phyloP scores from a whole-genome alignment of 2,329 filamentous ascomycete species.

The Calonectria pauciramosa region DNA sequence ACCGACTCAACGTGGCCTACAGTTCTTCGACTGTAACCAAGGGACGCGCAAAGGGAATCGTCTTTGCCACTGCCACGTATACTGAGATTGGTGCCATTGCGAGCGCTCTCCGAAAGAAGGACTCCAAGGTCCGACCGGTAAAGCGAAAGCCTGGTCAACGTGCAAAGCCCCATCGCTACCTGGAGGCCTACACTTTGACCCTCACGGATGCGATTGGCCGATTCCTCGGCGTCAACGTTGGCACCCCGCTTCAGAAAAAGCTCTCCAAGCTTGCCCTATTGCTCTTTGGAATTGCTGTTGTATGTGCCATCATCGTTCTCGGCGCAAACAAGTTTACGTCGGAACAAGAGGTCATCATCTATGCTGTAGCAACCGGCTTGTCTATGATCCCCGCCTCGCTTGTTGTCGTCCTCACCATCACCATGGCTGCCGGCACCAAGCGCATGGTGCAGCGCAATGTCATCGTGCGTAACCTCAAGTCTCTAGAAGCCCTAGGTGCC shows the following conservation, averaged over 20 bases:
- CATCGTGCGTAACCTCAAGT: conserved; percentile 66
- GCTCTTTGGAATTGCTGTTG: conserved; percentile 75
- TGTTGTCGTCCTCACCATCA: conserved; percentile 69
- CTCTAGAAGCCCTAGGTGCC: conserved; percentile 70
- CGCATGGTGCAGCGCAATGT: conserved; percentile 67
- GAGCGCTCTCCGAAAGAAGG: conserved; percentile 57
- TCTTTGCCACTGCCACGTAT: conserved; percentile 72
- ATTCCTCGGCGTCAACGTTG: conserved; percentile 77
- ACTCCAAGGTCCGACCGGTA: conserved; percentile 51
- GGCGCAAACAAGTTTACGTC: conserved; percentile 71
- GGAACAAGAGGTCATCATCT: conserved; percentile 71
- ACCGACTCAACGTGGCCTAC: conserved; percentile 73
- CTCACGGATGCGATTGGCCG: conserved; percentile 69
- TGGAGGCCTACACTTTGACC: conserved; percentile 56
- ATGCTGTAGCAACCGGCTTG: conserved; percentile 61
- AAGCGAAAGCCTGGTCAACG: conserved; percentile 61
- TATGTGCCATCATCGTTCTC: conserved; percentile 78
- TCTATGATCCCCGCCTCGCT: conserved; percentile 67
- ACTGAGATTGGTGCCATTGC: conserved; percentile 76
- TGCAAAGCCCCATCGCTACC: conserved; percentile 48
- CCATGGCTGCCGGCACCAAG: conserved; percentile 69
- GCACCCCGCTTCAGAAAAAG: conserved; percentile 79
- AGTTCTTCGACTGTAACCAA: conserved; percentile 75
- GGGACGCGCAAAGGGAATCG: conserved; percentile 71
- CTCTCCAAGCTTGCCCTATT: conserved; percentile 76